Evolutionary conservation across 1,284 basidiomycete species (phyloP).

Genomic region (Porodaedalea pini): DNA sequence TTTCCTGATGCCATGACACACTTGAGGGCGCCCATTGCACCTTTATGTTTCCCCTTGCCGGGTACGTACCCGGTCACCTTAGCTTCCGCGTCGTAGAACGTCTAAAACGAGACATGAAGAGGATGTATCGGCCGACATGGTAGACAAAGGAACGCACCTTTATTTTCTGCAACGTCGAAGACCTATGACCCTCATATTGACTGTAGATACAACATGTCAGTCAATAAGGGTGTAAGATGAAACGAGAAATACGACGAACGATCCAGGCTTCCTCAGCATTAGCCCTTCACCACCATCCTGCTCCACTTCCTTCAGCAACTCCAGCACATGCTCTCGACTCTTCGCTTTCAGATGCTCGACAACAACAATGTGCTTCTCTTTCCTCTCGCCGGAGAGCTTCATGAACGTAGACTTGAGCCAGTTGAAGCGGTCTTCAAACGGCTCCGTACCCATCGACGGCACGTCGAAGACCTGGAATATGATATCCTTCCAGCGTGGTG

Average conservation of each 20-base stretch:
- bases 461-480: slow-evolving; percentile 68
- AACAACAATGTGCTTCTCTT: slow-evolving; percentile 43
- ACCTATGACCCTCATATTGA: slow-evolving; percentile 52
- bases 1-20: slow-evolving; percentile 64
- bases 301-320: slow-evolving; percentile 54
- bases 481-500: slow-evolving; percentile 55
- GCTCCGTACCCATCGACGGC: slow-evolving; percentile 46
- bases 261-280: slow-evolving; percentile 58
- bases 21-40: slow-evolving; percentile 51
- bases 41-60: slow-evolving; percentile 54
- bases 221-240: background rate
- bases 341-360: slow-evolving; percentile 52
- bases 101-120: slow-evolving; percentile 29
- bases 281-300: slow-evolving; percentile 59
- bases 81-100: slow-evolving; percentile 67
- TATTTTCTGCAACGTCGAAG: slow-evolving; percentile 55
- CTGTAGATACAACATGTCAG: slow-evolving; percentile 24
- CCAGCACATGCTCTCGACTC: slow-evolving; percentile 48
- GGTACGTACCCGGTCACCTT: slow-evolving; percentile 53
- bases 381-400: slow-evolving; percentile 38
- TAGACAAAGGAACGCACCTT: slow-evolving; percentile 38
- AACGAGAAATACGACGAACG: slow-evolving; percentile 34
- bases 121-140: background rate
- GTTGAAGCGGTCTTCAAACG: slow-evolving; percentile 55
- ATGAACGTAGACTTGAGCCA: slow-evolving; percentile 48